Evolutionary conservation across 495 filamentous ascomycete species (phyloP).

Genomic region (Neurospora discreta): DNA sequence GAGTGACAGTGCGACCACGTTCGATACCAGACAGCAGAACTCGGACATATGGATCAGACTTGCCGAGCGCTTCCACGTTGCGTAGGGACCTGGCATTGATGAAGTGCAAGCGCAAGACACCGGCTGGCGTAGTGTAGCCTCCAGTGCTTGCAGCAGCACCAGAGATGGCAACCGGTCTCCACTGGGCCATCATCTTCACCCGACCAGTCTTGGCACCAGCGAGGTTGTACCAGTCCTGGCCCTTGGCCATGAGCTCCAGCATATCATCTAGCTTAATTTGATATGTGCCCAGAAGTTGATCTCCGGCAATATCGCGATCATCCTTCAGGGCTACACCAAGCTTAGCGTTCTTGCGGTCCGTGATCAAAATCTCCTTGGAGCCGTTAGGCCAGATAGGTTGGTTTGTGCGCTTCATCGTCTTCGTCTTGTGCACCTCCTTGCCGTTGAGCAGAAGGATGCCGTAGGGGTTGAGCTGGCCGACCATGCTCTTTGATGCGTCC

Average conservation of each 20-base stretch:
- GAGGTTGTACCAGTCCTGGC: conserved; percentile 92
- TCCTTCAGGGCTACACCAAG: conserved; percentile 91
- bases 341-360: conserved; percentile 78
- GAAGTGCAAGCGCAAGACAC: conserved; percentile 91
- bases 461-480: conserved; percentile 86
- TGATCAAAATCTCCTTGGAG: conserved; percentile 86
- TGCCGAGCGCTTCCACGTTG: conserved; percentile 90
- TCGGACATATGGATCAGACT: conserved; percentile 89
- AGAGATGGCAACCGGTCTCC: conserved; percentile 85
- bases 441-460: conserved; percentile 78
- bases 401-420: conserved; percentile 90
- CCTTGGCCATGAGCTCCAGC: conserved; percentile 81
- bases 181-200: conserved; percentile 78
- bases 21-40: conserved; percentile 82
- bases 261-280: conserved; percentile 92
- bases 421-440: conserved; percentile 73
- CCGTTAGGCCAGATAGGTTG: conserved; percentile 88
- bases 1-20: conserved; percentile 85
- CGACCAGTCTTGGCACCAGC: conserved; percentile 71
- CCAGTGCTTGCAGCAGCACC: conserved; percentile 63
- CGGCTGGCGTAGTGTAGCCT: conserved; percentile 86
- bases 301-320: conserved; percentile 71
- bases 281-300: conserved; percentile 79
- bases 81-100: conserved; percentile 68
- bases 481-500: conserved; percentile 77